Evolutionary conservation across 257 asterid species (phyloP).

Genomic region (Paulownia fortunei): DNA sequence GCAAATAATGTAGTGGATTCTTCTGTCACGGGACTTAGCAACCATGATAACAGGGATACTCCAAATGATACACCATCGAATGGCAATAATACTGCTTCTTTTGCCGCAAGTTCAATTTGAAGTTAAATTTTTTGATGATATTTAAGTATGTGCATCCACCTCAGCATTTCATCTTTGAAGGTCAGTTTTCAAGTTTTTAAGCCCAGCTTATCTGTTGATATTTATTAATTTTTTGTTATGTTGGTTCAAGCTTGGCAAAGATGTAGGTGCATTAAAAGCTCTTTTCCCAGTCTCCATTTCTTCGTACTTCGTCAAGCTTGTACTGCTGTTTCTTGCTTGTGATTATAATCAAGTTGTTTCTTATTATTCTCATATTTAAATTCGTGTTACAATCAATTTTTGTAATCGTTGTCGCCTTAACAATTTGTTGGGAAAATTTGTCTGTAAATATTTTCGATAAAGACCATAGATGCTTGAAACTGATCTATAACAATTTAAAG

Average conservation of each 20-base stretch:
- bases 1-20: constrained; percentile 36
- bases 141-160: constrained; percentile 38
- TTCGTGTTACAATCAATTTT: background rate
- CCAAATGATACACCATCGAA: constrained; percentile 34
- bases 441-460: no score
- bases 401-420: background rate
- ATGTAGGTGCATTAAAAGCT: background rate
- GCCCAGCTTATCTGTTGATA: background rate
- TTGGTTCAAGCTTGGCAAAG: background rate
- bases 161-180: constrained; percentile 63
- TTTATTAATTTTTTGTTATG: background rate
- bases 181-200: constrained; percentile 40
- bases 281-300: background rate
- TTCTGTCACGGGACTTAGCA: constrained; percentile 42
- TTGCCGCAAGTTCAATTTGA: constrained; percentile 46
- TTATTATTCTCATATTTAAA: background rate
- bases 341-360: background rate
- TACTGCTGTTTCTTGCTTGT: background rate
- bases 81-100: constrained; percentile 43
- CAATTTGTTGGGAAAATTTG: background rate
- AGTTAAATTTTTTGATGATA: constrained; percentile 34
- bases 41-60: constrained; percentile 38
- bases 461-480: background rate
- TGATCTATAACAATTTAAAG: background rate
- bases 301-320: background rate